phyloP scores from a whole-genome alignment of 1,284 basidiomycete species.

The Leccinum subfulvum region DNA sequence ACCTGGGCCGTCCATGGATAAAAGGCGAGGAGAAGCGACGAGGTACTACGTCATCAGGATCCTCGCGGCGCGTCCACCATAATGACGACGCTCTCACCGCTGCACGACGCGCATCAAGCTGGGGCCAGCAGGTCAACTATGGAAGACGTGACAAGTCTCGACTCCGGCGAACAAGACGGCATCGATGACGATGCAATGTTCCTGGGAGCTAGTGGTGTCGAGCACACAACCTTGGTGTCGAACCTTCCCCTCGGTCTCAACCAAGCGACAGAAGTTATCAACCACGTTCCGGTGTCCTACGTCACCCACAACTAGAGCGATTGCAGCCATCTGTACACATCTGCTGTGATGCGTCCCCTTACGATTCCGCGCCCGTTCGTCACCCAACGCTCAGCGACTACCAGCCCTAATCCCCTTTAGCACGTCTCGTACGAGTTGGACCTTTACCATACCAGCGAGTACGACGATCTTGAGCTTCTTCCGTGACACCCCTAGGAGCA shows the following conservation, averaged over 20 bases:
- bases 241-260: constrained; percentile 37
- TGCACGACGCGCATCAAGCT: constrained; percentile 62
- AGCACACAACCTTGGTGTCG: constrained; percentile 41
- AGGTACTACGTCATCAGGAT: constrained; percentile 32
- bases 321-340: constrained; percentile 24
- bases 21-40: constrained; percentile 34
- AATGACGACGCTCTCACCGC: constrained; percentile 34
- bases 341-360: constrained; percentile 26
- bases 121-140: constrained; percentile 47
- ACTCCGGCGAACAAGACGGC: constrained; percentile 48
- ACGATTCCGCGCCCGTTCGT: constrained; percentile 27
- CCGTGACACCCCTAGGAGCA: constrained; percentile 27
- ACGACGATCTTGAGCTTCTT: constrained; percentile 35
- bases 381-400: constrained; percentile 33
- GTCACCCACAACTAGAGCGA: constrained; percentile 32
- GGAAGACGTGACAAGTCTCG: constrained; percentile 54
- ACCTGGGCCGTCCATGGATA: constrained; percentile 22
- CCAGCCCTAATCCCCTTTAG: constrained; percentile 46
- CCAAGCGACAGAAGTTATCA: constrained; percentile 29
- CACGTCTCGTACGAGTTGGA: constrained; percentile 37
- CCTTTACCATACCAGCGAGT: constrained; percentile 26
- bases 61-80: constrained; percentile 27
- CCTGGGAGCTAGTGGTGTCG: constrained; percentile 53
- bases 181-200: constrained; percentile 46
- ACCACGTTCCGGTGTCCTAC: constrained; percentile 23